Evolutionary conservation across 176 grass and related monocot species (phyloP).

Genomic region (Carex kokanica): DNA sequence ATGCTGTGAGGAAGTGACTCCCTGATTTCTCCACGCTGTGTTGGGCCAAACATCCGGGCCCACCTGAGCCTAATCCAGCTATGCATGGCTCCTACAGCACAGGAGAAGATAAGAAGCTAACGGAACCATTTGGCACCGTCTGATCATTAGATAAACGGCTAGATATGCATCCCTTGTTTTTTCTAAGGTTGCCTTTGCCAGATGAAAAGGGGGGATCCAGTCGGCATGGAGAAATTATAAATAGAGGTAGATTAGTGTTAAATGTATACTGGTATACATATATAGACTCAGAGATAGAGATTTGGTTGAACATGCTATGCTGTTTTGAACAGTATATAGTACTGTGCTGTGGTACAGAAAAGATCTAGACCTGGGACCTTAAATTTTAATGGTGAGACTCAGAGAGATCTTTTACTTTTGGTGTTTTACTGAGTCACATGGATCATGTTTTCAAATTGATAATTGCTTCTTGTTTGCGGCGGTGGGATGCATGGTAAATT

Average conservation of each 20-base stretch:
- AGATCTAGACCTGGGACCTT: background rate
- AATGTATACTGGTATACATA: background rate
- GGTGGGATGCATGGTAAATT: background rate
- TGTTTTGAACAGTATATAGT: background rate
- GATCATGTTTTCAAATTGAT: background rate
- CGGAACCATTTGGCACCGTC: background rate
- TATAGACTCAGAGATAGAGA: background rate
- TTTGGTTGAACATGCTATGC: background rate
- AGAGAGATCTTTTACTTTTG: background rate
- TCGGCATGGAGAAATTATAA: background rate
- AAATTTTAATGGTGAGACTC: background rate
- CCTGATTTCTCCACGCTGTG: conserved; percentile 14
- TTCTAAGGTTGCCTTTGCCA: background rate
- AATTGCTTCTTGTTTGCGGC: background rate
- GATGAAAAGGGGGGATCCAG: background rate
- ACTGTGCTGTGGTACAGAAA: background rate
- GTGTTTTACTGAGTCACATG: background rate
- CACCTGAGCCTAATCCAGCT: conserved; percentile 1
- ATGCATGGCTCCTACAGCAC: background rate
- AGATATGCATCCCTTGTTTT: background rate
- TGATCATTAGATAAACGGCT: background rate
- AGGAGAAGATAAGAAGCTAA: background rate
- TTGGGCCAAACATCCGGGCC: background rate
- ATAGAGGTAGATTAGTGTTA: background rate
- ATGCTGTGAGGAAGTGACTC: background rate